A percentile compares a stretch with the other conserved stretches of the same genome.
phyloP scores from a whole-genome alignment of 257 asterid species.

The Pogostemon cablin region DNA sequence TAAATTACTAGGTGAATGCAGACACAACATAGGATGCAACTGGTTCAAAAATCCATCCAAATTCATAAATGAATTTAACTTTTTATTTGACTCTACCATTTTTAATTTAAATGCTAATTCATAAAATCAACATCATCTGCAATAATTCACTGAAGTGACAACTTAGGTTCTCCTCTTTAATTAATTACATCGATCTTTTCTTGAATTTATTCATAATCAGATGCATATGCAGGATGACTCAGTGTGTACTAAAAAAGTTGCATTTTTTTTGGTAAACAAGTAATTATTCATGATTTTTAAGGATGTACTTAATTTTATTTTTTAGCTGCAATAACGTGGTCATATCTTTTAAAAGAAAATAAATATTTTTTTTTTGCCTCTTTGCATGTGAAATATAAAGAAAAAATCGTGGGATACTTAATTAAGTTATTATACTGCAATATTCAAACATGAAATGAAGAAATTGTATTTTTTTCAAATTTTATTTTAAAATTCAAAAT shows the following conservation, averaged over 20 bases:
- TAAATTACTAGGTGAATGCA: constrained; percentile 7
- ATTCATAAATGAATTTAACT: constrained; percentile 34
- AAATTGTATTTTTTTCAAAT: no score
- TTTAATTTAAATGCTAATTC: neutral
- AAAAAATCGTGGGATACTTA: no score
- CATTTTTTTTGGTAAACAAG: neutral
- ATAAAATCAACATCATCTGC: constrained; percentile 13
- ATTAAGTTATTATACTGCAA: no score
- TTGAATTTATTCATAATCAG: constrained; percentile 1
- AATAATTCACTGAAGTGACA: constrained; percentile 30
- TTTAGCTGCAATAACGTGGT: no score
- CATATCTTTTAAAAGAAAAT: no score
- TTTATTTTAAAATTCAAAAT: no score
- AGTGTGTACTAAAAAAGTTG: neutral
- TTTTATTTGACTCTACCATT: neutral
- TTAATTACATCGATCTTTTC: constrained; percentile 13
- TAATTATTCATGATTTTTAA: no score
- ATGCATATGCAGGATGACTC: neutral
- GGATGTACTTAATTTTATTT: no score
- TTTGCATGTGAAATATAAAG: no score
- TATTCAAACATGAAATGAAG: no score
- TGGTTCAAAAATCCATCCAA: constrained; percentile 39
- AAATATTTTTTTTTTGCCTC: no score
- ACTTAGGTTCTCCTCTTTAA: constrained; percentile 38
- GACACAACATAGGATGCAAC: constrained; percentile 32